These are phyloP conservation scores for Oryza officinalis DNA, from an alignment of 176 grass and related monocot species.

Conservation along the genomic window DNA sequence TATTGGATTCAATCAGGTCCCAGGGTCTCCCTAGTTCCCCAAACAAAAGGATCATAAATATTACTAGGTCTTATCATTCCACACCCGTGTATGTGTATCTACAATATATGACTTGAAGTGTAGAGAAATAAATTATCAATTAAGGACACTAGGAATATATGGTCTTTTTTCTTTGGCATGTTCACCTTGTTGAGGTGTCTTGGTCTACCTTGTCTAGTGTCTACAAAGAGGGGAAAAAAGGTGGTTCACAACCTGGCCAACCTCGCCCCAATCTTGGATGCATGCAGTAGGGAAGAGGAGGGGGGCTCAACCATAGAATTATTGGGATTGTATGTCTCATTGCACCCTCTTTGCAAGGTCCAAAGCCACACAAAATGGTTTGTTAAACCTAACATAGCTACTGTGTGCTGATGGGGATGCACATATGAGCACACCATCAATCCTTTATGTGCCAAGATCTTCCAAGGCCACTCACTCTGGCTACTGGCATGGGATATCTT, in stretches of 20 bases:
- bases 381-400: constrained; percentile 15
- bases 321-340: constrained; percentile 11
- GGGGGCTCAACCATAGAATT: constrained; percentile 15
- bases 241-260: constrained; percentile 19
- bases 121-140: background rate
- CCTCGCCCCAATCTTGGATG: constrained; percentile 38
- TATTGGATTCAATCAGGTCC: background rate
- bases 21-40: background rate
- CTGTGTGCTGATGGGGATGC: constrained; percentile 16
- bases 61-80: background rate
- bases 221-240: background rate
- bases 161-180: background rate
- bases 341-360: constrained; percentile 20
- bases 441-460: background rate
- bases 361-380: background rate
- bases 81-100: background rate
- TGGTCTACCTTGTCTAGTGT: constrained; percentile 30
- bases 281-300: background rate
- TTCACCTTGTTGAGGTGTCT: constrained; percentile 25
- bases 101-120: constrained; percentile 18
- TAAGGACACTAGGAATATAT: constrained; percentile 6
- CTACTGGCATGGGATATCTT: background rate
- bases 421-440: background rate
- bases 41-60: background rate
- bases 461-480: background rate